Evolutionary conservation across 208 protist species (phyloP).

Genomic region (Trypanosoma melophagium): DNA sequence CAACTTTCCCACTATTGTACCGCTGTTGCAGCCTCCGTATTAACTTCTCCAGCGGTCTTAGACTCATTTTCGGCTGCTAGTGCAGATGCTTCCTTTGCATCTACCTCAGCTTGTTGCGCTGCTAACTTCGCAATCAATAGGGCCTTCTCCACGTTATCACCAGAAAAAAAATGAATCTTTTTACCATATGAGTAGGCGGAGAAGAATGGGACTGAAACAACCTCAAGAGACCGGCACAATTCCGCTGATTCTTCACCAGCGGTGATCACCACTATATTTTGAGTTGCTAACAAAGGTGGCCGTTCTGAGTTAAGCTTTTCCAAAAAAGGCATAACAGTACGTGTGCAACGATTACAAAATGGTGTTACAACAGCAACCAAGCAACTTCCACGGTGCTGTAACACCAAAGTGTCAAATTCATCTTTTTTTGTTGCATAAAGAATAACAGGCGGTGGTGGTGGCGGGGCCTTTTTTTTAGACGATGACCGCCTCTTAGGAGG

Average conservation of each 20-base stretch:
- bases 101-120: conserved; percentile 25
- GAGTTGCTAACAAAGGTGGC: conserved; percentile 32
- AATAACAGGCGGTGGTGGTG: conserved; percentile 61
- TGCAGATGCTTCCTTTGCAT: conserved; percentile 31
- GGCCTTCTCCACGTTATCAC: conserved; percentile 76
- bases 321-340: conserved; percentile 47
- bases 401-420: conserved; percentile 51
- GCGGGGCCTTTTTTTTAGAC: conserved; percentile 29
- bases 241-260: conserved; percentile 34
- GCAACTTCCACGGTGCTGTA: conserved; percentile 35
- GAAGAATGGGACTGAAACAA: conserved; percentile 52
- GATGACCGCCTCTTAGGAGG: conserved; percentile 8
- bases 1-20: no score
- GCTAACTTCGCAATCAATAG: conserved; percentile 62
- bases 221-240: conserved; percentile 47
- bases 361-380: conserved; percentile 64
- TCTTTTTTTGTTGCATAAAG: conserved; percentile 41
- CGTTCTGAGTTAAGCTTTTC: conserved; percentile 75
- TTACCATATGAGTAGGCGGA: conserved; percentile 64
- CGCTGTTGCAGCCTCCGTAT: background rate
- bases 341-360: conserved; percentile 42
- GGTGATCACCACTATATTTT: conserved; percentile 65
- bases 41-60: background rate
- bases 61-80: conserved; percentile 29
- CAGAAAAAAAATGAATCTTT: conserved; percentile 43